Conservation (phyloP, 495 filamentous ascomycete species). For the Talaromyces wortmannii region DNA sequence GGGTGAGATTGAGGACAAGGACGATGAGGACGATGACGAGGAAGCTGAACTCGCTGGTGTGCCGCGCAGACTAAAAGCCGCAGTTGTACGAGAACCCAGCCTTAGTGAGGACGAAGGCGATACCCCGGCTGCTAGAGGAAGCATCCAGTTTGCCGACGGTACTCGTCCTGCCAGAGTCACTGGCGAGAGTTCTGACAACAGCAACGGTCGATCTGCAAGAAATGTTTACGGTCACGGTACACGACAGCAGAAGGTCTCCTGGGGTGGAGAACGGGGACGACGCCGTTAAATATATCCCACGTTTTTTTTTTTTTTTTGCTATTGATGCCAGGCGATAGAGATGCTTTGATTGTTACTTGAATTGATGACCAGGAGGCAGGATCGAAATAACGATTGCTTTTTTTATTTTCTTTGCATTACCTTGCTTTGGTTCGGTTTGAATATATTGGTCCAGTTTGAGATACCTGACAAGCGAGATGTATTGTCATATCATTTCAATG, state of each 20-base stretch:
- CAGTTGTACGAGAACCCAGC: constrained; percentile 13
- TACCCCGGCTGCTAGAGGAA: constrained; percentile 12
- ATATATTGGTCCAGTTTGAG: neutral
- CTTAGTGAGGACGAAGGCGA: constrained; percentile 24
- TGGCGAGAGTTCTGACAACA: constrained; percentile 5
- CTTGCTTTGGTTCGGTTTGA: neutral
- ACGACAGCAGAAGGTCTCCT: constrained; percentile 9
- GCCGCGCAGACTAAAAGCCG: neutral
- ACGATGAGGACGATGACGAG: constrained; percentile 59
- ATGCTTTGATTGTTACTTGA: neutral
- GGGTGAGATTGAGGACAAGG: constrained; percentile 53
- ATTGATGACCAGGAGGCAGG: neutral
- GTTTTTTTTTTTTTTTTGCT: neutral
- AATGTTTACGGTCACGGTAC: constrained; percentile 3
- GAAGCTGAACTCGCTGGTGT: constrained; percentile 11
- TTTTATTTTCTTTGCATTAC: neutral
- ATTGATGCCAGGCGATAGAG: neutral
- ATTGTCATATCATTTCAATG: no score
- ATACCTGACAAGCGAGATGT: neutral
- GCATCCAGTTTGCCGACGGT: constrained; percentile 27
- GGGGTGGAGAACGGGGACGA: constrained; percentile 24
- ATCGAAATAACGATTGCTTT: neutral
- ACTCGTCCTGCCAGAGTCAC: constrained; percentile 11
- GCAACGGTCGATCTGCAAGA: constrained; percentile 16
- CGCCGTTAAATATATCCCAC: neutral